Evolutionary conservation across 768 basidiomycete species (phyloP), one percentile per base, ranked within the genome.

Genomic region (Mrakia frigida): DNA sequence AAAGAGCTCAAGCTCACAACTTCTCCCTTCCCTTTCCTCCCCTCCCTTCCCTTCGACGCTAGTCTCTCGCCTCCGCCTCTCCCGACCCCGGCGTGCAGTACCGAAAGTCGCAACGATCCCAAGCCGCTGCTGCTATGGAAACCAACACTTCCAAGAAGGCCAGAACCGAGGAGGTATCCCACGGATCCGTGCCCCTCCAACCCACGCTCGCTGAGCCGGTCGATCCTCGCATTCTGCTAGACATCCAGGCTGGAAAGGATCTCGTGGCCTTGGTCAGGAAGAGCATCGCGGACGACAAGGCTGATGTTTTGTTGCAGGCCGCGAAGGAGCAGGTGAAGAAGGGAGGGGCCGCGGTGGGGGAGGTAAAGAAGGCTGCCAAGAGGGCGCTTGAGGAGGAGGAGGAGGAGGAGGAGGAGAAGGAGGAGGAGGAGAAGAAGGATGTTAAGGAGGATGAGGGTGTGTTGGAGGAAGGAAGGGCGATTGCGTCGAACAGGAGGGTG

Each of bases 41-140:
- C 50, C 10, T 11, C 72, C 35, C 18, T 52, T 46, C 43, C 39
- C n/a, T 50, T 31, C n/a, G 16, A 13, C 83, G 39, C 39, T 41
- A 87, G 59, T 85, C 87, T 9, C 89, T 96, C 46, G 88, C 90
- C 56, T 85, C 87, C 28, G 92, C 94, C 21, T 79, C 81, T 0
- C 94, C 94, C 3, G 94, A 94, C 82, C 92, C 93, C 0, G 87
- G 86, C 46, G 88, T 86, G 39, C 89, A 87, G 69, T 96, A 95
- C 83, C 89, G 93, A 78, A 89, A 92, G 79, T 91, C 91, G 1
- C 82, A 82, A 71, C 80, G 84, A 67, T 83, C 82, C 72, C 82
- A 83, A 74, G 78, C 78, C 23, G 83, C 82, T 33, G 77, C 81
- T 2, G 81, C 82, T 81, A 65, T 63, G 39, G 9, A 31, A 86